Evolutionary conservation across 176 grass and related monocot genomes (phyloP), one percentile per base, ranked within the genome.

Genomic region (Paspalum vaginatum): DNA sequence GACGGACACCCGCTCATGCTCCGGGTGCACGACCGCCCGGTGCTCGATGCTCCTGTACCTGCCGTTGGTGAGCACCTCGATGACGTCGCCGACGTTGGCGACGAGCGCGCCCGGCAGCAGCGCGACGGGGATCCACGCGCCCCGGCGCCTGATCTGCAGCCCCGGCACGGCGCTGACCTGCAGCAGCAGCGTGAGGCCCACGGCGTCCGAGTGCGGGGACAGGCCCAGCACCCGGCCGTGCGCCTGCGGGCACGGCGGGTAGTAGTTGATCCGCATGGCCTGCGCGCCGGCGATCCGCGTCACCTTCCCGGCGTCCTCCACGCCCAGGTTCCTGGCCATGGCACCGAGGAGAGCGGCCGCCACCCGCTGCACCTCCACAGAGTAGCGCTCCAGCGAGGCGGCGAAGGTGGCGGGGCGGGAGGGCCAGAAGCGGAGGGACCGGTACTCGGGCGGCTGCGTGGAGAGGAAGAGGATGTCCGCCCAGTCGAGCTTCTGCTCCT

Each of bases 401-500:
- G 55, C 76, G 77, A 94, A 94, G 0, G 68, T 72, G 64, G 62
- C 50, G 1, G 88, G 85, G 21, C 55, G 4, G 27, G 79, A 8
- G 5, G 85, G 69, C 92, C 79, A 91, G 16, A 83, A 67, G 47
- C 47, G 48, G 74, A 88, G 72, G 22, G 72, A 25, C 0, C 88
- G 78, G 61, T 88, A 70, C 41, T n/a, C 18, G 16, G 62, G 50
- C 41, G 88, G 88, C 87, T 68, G 88, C 52, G 85, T 86, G 54
- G 10, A 2, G 11, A 89, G 77, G 62, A 61, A 88, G 69, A 59
- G 79, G n/a, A 91, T 60, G 79, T 91, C 82, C 1, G 78, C 65
- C 83, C 85, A 94, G 76, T 94, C 92, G 0, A 94, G 86, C 68
- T 41, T 94, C 80, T 94, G 86, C 2, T 91, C 85, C 14, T 81